phyloP scores from a whole-genome alignment of 148 eudicot species.

The Rhododendron vialii region DNA sequence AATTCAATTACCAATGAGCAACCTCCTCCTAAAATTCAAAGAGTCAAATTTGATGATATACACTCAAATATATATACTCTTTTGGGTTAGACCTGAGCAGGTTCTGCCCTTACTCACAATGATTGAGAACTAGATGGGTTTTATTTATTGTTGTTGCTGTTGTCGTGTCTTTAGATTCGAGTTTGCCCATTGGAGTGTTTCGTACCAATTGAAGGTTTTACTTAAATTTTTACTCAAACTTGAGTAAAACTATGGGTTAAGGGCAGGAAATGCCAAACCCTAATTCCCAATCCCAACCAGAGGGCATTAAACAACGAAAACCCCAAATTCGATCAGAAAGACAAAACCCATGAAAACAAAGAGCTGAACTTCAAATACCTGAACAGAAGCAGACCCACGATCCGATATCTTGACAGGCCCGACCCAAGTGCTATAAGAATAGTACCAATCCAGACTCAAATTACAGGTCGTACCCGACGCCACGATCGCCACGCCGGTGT shows the following conservation, averaged over 20 bases:
- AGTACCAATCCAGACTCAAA: constrained; percentile 81
- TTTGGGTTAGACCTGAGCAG: no score
- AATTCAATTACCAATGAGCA: no score
- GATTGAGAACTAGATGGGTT: no score
- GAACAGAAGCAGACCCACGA: constrained; percentile 68
- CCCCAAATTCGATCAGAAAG: not conserved
- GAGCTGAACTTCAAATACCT: constrained; percentile 35
- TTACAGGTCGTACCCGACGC: constrained; percentile 59
- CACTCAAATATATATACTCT: no score
- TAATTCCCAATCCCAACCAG: not conserved
- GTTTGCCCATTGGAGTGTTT: not conserved
- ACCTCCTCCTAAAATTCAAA: no score
- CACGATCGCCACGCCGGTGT: constrained; percentile 46
- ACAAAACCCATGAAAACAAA: not conserved
- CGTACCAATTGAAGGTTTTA: not conserved
- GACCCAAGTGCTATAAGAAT: constrained; percentile 71
- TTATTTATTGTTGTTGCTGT: no score
- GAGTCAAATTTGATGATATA: no score
- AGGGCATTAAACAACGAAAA: not conserved
- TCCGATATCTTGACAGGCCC: constrained; percentile 58
- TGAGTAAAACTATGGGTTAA: not conserved
- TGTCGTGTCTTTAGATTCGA: not conserved
- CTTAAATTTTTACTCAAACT: not conserved
- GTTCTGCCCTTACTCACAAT: no score
- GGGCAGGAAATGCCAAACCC: not conserved